Evolutionary conservation across 2,329 filamentous ascomycete species (phyloP).

Genomic region (Triangularia verruculosa): DNA sequence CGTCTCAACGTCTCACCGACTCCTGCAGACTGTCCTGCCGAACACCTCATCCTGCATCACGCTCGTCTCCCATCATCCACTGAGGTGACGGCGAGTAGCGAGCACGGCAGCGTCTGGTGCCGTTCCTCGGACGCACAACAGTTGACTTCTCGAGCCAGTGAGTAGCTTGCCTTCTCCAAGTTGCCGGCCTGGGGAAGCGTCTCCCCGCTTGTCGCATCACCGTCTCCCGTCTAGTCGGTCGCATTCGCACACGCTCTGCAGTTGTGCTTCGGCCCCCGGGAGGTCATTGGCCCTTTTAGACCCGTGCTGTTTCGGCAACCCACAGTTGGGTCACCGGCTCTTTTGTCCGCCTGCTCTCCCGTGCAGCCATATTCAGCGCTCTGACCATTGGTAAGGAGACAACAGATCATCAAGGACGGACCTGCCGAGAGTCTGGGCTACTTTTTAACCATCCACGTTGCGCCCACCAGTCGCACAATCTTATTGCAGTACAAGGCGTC

Average conservation of each 20-base stretch:
- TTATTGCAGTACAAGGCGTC: not conserved
- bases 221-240: not conserved
- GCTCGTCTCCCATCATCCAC: conserved; percentile 15
- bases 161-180: not conserved
- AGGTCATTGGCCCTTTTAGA: not conserved
- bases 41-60: conserved; percentile 24
- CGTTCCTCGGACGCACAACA: not conserved
- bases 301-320: not conserved
- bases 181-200: not conserved
- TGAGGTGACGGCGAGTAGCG: conserved; percentile 14
- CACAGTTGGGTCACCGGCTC: not conserved
- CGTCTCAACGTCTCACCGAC: conserved; percentile 23
- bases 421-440: not conserved
- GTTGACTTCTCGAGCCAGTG: not conserved
- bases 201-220: not conserved
- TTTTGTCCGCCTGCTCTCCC: not conserved
- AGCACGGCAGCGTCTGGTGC: conserved; percentile 12
- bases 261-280: not conserved
- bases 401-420: conserved; percentile 5
- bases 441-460: conserved; percentile 3
- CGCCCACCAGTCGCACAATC: not conserved
- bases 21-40: conserved; percentile 19
- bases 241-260: not conserved
- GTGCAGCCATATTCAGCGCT: not conserved
- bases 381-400: conserved; percentile 13